These are phyloP conservation scores for Myriosclerotinia duriaeana DNA, from an alignment of 2,329 filamentous ascomycete species.

Conservation along the genomic window DNA sequence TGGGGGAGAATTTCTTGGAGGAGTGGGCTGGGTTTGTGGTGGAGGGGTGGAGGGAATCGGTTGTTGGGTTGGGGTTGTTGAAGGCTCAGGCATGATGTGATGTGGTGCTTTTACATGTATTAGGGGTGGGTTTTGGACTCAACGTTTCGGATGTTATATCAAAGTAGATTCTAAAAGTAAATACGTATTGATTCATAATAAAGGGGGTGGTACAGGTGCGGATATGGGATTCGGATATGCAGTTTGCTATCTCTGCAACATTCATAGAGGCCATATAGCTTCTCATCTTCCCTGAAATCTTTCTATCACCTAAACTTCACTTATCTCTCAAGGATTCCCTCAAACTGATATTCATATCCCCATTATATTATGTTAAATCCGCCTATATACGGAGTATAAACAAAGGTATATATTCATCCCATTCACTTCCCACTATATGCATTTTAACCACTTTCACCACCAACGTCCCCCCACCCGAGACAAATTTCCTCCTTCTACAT, in stretches of 20 bases:
- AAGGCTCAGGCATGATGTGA: constrained; percentile 1
- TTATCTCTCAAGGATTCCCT: not conserved
- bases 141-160: no score
- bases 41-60: constrained; percentile 40
- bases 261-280: not conserved
- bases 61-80: constrained; percentile 37
- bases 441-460: no score
- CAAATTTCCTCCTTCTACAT: constrained; percentile 28
- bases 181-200: no score
- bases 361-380: not conserved
- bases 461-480: not conserved
- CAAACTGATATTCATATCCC: constrained; percentile 11
- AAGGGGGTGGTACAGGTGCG: not conserved
- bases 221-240: no score
- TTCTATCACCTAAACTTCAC: not conserved
- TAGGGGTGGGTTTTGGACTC: no score
- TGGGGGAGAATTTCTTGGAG: constrained; percentile 40
- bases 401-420: no score
- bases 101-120: not conserved
- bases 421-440: no score
- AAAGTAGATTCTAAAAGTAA: no score
- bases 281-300: not conserved
- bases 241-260: not conserved
- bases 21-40: constrained; percentile 40
- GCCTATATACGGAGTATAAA: not conserved